Evolutionary conservation across 1,284 basidiomycete genomes (phyloP).

Genomic region (Malassezia slooffiae): DNA sequence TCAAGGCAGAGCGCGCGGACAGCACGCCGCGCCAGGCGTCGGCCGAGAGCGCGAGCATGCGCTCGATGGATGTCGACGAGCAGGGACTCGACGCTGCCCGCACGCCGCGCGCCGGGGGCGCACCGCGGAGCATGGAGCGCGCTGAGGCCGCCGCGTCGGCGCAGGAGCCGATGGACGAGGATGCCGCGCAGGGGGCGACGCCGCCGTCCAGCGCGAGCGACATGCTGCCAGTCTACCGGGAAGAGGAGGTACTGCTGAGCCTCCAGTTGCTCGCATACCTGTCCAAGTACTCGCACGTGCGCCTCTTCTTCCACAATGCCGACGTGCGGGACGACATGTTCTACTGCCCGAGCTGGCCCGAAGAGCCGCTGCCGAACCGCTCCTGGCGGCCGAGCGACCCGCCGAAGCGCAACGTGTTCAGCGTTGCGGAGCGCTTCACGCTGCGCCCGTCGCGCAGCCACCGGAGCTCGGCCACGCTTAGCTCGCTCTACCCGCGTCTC

Average conservation of each 20-base stretch:
- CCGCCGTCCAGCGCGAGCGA: background rate
- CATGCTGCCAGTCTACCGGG: constrained; percentile 55
- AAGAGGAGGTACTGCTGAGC: constrained; percentile 84
- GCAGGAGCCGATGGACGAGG: background rate
- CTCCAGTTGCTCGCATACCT: constrained; percentile 90
- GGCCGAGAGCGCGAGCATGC: constrained; percentile 7
- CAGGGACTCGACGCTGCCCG: background rate
- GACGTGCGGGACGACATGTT: constrained; percentile 26
- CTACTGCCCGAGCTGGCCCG: constrained; percentile 23
- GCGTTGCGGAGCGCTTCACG: constrained; percentile 88
- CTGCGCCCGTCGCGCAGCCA: constrained; percentile 69
- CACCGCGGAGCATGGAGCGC: background rate
- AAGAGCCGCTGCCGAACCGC: constrained; percentile 25
- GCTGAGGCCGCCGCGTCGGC: background rate
- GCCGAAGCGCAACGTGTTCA: constrained; percentile 58
- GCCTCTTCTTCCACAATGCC: constrained; percentile 74
- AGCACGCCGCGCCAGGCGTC: background rate
- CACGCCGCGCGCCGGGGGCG: background rate
- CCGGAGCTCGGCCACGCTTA: constrained; percentile 49
- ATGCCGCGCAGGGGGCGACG: background rate
- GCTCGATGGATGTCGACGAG: constrained; percentile 6
- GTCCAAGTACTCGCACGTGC: constrained; percentile 93
- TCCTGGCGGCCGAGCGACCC: constrained; percentile 35
- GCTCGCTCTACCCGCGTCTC: constrained; percentile 51
- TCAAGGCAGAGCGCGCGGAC: no score